Conservation (phyloP, 805 yeast genomes). For the Teunomyces stri region DNA sequence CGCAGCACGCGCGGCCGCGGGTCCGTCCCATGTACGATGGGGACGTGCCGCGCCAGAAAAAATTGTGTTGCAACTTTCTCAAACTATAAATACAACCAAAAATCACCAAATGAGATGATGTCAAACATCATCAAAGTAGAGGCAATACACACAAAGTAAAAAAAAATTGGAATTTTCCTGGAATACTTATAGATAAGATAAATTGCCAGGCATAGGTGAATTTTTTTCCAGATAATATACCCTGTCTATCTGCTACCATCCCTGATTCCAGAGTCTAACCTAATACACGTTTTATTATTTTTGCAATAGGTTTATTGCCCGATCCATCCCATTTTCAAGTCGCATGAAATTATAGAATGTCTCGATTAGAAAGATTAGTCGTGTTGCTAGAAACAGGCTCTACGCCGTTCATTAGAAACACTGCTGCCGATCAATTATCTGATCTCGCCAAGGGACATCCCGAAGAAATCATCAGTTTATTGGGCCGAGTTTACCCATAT, state of each 20-base stretch:
- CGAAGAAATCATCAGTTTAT: slow-evolving; percentile 77
- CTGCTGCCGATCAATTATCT: slow-evolving; percentile 96
- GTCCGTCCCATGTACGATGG: slow-evolving; percentile 1
- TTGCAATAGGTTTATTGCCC: neutral
- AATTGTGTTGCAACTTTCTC: slow-evolving; percentile 8
- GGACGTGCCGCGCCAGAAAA: slow-evolving; percentile 2
- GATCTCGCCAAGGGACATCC: slow-evolving; percentile 94
- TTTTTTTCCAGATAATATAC: neutral
- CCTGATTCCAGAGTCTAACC: neutral
- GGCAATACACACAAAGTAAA: slow-evolving; percentile 1
- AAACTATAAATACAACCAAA: slow-evolving; percentile 14
- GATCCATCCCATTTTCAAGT: neutral
- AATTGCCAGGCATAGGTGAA: neutral
- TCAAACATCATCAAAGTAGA: neutral
- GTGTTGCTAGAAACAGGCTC: slow-evolving; percentile 86
- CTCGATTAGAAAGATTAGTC: slow-evolving; percentile 57
- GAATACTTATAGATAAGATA: slow-evolving; percentile 1
- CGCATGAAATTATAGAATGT: slow-evolving; percentile 23
- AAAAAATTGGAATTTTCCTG: neutral
- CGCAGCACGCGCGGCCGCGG: neutral
- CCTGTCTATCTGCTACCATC: neutral
- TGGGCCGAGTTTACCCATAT: slow-evolving; percentile 90
- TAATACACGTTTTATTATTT: neutral
- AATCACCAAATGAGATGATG: slow-evolving; percentile 14
- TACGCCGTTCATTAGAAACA: slow-evolving; percentile 85